Conservation (phyloP, 108 stramenopile species). For the Skeletonema costatum region DNA sequence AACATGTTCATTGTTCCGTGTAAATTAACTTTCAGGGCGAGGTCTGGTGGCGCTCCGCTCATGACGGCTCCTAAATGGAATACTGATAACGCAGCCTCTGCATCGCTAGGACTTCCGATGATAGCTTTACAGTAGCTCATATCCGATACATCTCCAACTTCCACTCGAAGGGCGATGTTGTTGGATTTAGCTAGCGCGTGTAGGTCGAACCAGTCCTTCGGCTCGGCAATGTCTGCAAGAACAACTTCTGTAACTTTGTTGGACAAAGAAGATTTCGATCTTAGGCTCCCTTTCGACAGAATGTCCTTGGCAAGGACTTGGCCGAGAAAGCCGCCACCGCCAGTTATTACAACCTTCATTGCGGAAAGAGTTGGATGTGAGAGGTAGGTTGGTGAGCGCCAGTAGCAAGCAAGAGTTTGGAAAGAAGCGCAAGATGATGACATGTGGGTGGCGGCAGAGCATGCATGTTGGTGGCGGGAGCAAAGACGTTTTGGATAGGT, state of each 20-base stretch:
- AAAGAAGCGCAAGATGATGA: no score
- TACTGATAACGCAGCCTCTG: slow-evolving; percentile 34
- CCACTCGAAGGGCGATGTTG: slow-evolving; percentile 1
- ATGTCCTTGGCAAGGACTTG: slow-evolving; percentile 54
- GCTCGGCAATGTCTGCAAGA: slow-evolving; percentile 47
- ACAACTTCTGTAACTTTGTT: slow-evolving; percentile 35
- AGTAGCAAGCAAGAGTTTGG: no score
- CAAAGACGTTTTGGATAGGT: no score
- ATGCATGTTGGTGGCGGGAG: background rate
- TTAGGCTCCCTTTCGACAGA: slow-evolving; percentile 23
- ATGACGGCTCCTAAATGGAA: slow-evolving; percentile 69
- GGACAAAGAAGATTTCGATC: slow-evolving; percentile 18
- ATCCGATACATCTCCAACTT: slow-evolving; percentile 49
- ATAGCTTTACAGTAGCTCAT: slow-evolving; percentile 43
- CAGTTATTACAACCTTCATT: slow-evolving; percentile 63
- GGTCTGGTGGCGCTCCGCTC: slow-evolving; percentile 60
- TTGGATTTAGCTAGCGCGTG: slow-evolving; percentile 9
- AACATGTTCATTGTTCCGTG: slow-evolving; percentile 57
- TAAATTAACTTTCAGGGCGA: slow-evolving; percentile 51
- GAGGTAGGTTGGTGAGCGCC: background rate
- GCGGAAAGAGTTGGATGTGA: background rate
- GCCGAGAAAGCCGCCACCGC: slow-evolving; percentile 68
- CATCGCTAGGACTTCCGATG: slow-evolving; percentile 13
- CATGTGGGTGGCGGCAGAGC: no score
- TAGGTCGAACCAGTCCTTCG: slow-evolving; percentile 23